Conservation (phyloP, 306 rosid genomes). For the Sesbania bispinosa region DNA sequence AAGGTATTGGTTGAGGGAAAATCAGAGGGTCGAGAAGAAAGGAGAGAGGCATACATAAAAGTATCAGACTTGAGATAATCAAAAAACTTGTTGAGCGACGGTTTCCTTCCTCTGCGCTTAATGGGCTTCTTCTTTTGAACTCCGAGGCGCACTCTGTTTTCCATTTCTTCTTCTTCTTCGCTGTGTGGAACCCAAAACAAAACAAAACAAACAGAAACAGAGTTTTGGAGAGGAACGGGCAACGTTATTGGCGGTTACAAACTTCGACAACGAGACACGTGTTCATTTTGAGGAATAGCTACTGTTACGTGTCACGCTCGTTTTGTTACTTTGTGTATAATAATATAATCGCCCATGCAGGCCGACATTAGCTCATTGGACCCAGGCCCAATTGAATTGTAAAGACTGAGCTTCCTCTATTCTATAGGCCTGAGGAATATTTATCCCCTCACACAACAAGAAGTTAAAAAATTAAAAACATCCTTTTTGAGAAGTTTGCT, state of each 20-base stretch:
- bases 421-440: neutral
- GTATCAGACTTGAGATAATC: slow-evolving; percentile 58
- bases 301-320: slow-evolving; percentile 25
- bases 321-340: too few relatives aligned
- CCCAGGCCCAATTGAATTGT: neutral
- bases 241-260: slow-evolving; percentile 31
- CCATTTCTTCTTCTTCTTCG: slow-evolving; percentile 31
- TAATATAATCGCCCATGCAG: neutral
- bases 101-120: slow-evolving; percentile 42
- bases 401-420: too few relatives aligned
- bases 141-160: slow-evolving; percentile 18
- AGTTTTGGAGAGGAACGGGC: neutral
- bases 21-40: slow-evolving; percentile 30
- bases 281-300: slow-evolving; percentile 12
- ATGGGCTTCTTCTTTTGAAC: slow-evolving; percentile 33
- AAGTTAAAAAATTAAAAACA: too few relatives aligned
- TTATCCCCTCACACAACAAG: too few relatives aligned
- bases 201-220: neutral
- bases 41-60: slow-evolving; percentile 61
- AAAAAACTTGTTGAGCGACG: slow-evolving; percentile 30
- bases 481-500: too few relatives aligned
- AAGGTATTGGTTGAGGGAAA: slow-evolving; percentile 9
- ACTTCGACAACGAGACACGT: slow-evolving; percentile 23
- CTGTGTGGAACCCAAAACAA: neutral
- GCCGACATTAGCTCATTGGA: neutral